phyloP scores from a whole-genome alignment of 306 rosid genomes.

The Ochetophila trinervis region DNA sequence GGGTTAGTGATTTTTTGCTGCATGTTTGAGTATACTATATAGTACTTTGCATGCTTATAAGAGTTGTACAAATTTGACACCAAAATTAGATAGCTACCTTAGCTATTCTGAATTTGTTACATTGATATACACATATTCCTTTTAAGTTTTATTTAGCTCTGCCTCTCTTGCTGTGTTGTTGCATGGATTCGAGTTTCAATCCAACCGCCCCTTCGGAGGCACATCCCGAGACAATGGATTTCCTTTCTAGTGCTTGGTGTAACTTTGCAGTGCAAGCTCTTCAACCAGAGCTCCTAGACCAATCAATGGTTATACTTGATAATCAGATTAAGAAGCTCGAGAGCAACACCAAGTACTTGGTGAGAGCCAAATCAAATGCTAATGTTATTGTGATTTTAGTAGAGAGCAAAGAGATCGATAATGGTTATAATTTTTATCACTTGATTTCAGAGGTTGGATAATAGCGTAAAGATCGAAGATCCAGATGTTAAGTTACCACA shows the following conservation, averaged over 20 bases:
- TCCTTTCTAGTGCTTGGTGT: conserved; percentile 86
- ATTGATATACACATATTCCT: conserved; percentile 5
- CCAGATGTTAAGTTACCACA: conserved; percentile 57
- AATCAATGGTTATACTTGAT: conserved; percentile 50
- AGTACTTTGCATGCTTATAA: no score
- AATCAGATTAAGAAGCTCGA: conserved; percentile 44
- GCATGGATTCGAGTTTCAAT: conserved; percentile 48
- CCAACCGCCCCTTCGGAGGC: conserved; percentile 70
- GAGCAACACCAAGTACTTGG: conserved; percentile 40
- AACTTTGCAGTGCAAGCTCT: conserved; percentile 84
- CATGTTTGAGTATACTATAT: no score
- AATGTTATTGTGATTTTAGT: neutral
- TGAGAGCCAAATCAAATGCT: conserved; percentile 19
- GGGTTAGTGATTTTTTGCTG: neutral
- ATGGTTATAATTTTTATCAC: conserved; percentile 2
- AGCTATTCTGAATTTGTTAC: conserved; percentile 11
- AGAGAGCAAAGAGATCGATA: neutral
- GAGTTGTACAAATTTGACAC: conserved; percentile 21
- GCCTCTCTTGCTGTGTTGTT: neutral
- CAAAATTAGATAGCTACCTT: conserved; percentile 3
- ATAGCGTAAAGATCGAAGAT: conserved; percentile 51
- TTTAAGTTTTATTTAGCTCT: neutral
- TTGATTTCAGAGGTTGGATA: conserved; percentile 39
- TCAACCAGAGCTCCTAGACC: conserved; percentile 48
- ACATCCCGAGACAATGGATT: conserved; percentile 84